Evolutionary conservation across 148 eudicot species (phyloP), one percentile per base, ranked within the genome.

Genomic region (Bassia scoparia): DNA sequence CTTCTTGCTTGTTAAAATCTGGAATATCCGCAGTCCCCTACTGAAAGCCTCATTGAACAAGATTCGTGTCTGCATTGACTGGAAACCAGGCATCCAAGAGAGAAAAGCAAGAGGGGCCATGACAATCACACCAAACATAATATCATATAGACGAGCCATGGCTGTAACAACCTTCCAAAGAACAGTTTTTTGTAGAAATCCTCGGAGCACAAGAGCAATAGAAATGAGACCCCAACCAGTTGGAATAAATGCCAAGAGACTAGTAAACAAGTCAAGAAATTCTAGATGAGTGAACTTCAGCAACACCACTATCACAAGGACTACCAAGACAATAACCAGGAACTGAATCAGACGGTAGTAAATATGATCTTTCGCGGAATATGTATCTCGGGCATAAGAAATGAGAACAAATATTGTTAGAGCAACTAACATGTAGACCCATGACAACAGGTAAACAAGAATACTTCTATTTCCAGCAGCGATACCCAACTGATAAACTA

Each of bases 31-130:
- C 74, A 93, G 78, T 30, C 98, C 98, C 68, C 95, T 84, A 70
- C 90, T 93, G 80, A 93, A 93, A 31, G 98, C 98, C 68, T 93
- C 95, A 68, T 93, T 93, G 70, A 93, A 93, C 43, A 93, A 83
- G 74, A 93, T 90, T 78, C 98, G 89, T 16, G 98, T 93, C 84
- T 93, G 98, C 98, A 93, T 93, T 15, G 91, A 80, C 81, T 93
- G 98, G 85, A 93, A 90, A 67, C 98, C 98, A 76, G 96, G 98
- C 79, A 86, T 78, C 98, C 98, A 93, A 52, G 98, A 88, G 7
- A 93, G 78, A 33, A 90, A 67, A 12, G 98, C 98, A 49, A 90
- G 90, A 61, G 93, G 93, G 56, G 79, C 80, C 93, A 93, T 83
- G 62, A 93, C 89, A 76, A 93, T 87, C 56, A 89, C 91, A 55